Base-by-base conservation (phyloP, 441 rosid genomes). In the Viola pubescens region DNA sequence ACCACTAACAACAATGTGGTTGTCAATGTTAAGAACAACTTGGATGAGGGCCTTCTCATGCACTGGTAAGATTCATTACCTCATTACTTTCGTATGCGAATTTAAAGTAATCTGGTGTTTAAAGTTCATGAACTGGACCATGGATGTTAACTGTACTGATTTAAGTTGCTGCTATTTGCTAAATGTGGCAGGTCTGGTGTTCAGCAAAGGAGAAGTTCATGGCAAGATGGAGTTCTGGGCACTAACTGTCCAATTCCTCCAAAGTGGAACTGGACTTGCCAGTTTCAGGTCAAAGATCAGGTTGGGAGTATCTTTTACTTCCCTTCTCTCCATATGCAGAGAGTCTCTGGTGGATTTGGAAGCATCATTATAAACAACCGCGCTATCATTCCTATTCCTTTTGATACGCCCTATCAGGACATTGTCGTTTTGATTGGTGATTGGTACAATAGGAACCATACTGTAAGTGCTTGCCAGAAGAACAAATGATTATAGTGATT, bases 221-320 rank as follows among this genome's bases (percentile, higher is more conserved):
- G 99, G 99, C 99, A 88, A 82, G 99, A 94, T 72, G 98, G 97
- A 65, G 71, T 94, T 49, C 75, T 62, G 52, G 98, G 98, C 54
- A 94, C 97, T 3, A 92, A 86, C 62, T 92, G 97, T 72, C 98
- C 98, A 16, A 89, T 92, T 54, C 96, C 95, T 50, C 77, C 89
- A 38, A 86, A 82, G 73, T 84, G 96, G 98, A 92, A 89, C 74
- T 89, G 92, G 94, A 92, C 97, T 68, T 92, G 89, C 72, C 81
- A 92, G 79, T 92, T 92, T 70, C 98, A 92, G 70, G 86, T 86
- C 10, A 92, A 92, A 66, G 98, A 92, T 69, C 91, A 92, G 76
- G 72, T 92, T 76, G 98, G 98, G 46, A 92, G 98, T 75, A 87
- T 82, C 87, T 89, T 87, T 71, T 92, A 92, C 75, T 92, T 81